These are phyloP conservation scores for Macrotyloma uniflorum DNA, from an alignment of 306 rosid species.

Conservation along the genomic window DNA sequence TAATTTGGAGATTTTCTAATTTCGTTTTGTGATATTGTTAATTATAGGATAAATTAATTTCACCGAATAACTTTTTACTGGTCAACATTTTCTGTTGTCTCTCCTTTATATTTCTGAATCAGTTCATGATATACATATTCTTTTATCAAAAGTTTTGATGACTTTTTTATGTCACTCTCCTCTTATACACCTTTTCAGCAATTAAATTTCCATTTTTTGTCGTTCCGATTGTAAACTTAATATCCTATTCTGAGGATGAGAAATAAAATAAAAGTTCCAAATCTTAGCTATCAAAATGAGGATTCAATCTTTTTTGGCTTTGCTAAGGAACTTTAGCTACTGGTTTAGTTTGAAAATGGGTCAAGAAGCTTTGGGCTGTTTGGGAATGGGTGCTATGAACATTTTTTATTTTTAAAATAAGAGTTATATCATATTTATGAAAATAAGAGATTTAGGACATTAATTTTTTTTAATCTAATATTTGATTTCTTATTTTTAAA, in stretches of 20 bases:
- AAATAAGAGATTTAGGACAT: background rate
- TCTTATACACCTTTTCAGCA: background rate
- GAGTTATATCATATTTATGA: background rate
- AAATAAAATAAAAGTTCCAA: background rate
- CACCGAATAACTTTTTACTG: background rate
- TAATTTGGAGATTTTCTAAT: background rate
- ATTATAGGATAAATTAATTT: background rate
- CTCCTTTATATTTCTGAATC: background rate
- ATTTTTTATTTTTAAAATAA: background rate
- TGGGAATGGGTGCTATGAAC: background rate
- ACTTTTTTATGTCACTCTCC: background rate
- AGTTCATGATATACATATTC: background rate
- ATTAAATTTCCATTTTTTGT: background rate
- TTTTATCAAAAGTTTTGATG: background rate
- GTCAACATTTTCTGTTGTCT: background rate
- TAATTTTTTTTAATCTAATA: background rate
- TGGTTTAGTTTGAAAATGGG: background rate
- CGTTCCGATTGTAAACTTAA: background rate
- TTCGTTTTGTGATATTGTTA: background rate
- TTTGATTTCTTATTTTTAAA: background rate
- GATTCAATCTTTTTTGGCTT: background rate
- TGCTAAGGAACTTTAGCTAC: background rate
- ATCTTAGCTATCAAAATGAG: background rate
- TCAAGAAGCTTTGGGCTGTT: background rate
- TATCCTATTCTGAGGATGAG: background rate